These are phyloP conservation scores for Xylariaceae sp. DNA, from an alignment of 2,329 filamentous ascomycete genomes.

Conservation along the genomic window DNA sequence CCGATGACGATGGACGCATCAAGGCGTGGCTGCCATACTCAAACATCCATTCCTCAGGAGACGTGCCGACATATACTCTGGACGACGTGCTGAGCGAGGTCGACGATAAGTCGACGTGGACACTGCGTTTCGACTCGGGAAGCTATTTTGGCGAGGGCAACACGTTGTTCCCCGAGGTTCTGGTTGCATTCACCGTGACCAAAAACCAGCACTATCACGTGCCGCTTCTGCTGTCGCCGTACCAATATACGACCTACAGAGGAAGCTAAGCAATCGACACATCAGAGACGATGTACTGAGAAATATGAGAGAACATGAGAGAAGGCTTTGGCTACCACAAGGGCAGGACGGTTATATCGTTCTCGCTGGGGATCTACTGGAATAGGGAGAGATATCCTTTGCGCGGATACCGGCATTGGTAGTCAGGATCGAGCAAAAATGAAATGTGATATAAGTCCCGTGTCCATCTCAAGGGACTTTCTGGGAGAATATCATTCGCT, in stretches of 20 bases:
- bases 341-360: not conserved
- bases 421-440: not conserved
- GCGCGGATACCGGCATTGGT: not conserved
- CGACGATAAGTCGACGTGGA: slow-evolving; percentile 59
- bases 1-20: slow-evolving; percentile 77
- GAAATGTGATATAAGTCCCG: not conserved
- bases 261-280: slow-evolving; percentile 60
- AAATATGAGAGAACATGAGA: not conserved
- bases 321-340: not conserved
- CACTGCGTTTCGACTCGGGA: slow-evolving; percentile 72
- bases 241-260: slow-evolving; percentile 80
- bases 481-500: not conserved
- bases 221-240: slow-evolving; percentile 75
- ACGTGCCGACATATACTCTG: slow-evolving; percentile 61
- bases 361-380: not conserved
- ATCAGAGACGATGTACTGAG: not conserved
- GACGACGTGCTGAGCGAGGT: slow-evolving; percentile 56
- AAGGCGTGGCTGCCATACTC: slow-evolving; percentile 67
- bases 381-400: not conserved
- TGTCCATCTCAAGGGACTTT: not conserved
- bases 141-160: slow-evolving; percentile 68
- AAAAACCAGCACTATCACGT: slow-evolving; percentile 76
- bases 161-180: slow-evolving; percentile 64
- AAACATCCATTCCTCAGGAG: slow-evolving; percentile 52
- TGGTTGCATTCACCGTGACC: slow-evolving; percentile 55